Conservation (phyloP, 495 filamentous ascomycete species). For the Penicillium nucicola region DNA sequence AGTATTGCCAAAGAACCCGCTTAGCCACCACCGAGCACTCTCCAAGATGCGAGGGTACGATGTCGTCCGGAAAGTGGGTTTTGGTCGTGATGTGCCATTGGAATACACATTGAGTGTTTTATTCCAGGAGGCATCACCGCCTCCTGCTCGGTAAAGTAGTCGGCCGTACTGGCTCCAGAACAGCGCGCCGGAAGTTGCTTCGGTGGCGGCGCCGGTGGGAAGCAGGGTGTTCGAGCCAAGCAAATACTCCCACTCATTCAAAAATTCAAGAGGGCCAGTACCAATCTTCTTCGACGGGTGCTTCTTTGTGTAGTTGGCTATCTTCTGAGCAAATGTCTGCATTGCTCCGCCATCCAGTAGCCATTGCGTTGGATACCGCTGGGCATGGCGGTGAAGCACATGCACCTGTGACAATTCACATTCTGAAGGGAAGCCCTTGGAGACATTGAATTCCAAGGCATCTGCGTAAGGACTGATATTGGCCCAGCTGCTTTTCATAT, state of each 20-base stretch:
- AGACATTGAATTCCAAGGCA: conserved; percentile 34
- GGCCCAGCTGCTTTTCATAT: conserved; percentile 39
- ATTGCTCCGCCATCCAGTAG: conserved; percentile 44
- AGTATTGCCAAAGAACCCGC: conserved; percentile 36
- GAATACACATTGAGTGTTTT: conserved; percentile 36
- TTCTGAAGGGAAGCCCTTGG: conserved; percentile 46
- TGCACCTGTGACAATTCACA: conserved; percentile 54
- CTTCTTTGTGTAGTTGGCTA: conserved; percentile 40
- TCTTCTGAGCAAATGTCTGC: conserved; percentile 41
- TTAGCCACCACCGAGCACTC: conserved; percentile 39
- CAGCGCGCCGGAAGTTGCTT: conserved; percentile 44
- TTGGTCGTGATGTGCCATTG: conserved; percentile 44
- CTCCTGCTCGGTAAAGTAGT: conserved; percentile 42
- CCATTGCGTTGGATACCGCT: conserved; percentile 44
- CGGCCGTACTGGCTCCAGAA: conserved; percentile 56
- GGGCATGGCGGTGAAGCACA: conserved; percentile 50
- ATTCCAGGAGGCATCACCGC: conserved; percentile 41
- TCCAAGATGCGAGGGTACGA: conserved; percentile 48
- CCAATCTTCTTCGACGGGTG: conserved; percentile 31
- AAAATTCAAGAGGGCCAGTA: conserved; percentile 44
- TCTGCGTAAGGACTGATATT: conserved; percentile 48
- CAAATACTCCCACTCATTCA: conserved; percentile 50
- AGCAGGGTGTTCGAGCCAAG: conserved; percentile 42
- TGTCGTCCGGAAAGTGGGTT: conserved; percentile 49
- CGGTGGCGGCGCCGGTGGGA: conserved; percentile 46